phyloP scores from a whole-genome alignment of 192 early-diverging fungal genomes.

The Diversispora epigaea region DNA sequence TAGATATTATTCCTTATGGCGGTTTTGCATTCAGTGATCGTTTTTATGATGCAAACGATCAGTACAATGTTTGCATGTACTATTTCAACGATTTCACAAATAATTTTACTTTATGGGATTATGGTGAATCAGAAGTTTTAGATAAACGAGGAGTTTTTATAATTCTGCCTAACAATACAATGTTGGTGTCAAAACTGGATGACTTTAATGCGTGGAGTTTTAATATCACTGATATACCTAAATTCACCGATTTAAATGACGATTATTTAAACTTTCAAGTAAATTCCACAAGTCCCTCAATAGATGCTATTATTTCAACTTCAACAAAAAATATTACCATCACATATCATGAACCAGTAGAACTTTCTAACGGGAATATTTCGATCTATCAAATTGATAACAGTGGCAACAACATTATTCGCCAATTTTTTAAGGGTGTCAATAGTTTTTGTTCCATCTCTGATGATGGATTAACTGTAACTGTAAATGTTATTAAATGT shows the following conservation, averaged over 20 bases:
- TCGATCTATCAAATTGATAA: conserved; percentile 6
- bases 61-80: no score
- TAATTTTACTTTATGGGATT: no score
- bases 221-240: no score
- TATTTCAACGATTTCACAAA: no score
- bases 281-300: not conserved
- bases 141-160: no score
- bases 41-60: no score
- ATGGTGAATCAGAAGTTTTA: no score
- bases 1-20: no score
- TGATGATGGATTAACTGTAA: not conserved
- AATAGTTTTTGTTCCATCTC: not conserved
- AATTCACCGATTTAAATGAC: not conserved
- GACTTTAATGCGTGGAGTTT: no score
- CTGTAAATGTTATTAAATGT: not conserved
- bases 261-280: not conserved
- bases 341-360: not conserved
- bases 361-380: not conserved
- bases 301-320: not conserved
- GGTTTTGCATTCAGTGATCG: no score
- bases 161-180: no score
- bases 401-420: not conserved
- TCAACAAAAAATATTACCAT: not conserved
- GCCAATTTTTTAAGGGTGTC: not conserved
- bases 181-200: no score